Percentiles rank a stretch among this genome's conserved stretches.
Conservation (phyloP, 1,284 basidiomycete genomes). For the Austroboletus novae-zelandiae region DNA sequence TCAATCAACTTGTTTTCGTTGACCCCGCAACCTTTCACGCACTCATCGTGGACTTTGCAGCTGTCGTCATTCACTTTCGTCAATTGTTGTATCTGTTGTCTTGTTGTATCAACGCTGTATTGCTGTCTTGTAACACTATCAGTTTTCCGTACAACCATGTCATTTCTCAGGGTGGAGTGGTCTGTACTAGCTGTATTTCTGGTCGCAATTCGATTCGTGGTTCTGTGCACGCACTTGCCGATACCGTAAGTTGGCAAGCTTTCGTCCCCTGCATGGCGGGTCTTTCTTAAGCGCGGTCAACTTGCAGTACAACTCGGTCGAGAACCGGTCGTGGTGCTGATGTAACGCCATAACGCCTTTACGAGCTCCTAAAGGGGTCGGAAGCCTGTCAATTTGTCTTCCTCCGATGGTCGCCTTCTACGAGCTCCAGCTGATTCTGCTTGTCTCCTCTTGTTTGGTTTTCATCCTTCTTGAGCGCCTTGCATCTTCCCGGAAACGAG, state of each 20-base stretch:
- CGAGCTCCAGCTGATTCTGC: slow-evolving; percentile 48
- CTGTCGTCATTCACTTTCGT: neutral
- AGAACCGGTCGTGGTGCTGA: too few relatives aligned
- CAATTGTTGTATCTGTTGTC: slow-evolving; percentile 17
- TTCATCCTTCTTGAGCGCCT: slow-evolving; percentile 49
- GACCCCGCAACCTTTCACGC: slow-evolving; percentile 6
- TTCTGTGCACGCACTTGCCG: too few relatives aligned
- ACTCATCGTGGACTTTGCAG: slow-evolving; percentile 13
- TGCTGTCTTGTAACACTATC: too few relatives aligned
- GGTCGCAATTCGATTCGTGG: neutral
- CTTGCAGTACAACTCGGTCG: too few relatives aligned
- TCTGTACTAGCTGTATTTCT: neutral
- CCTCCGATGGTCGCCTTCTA: slow-evolving; percentile 43
- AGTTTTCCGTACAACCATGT: neutral
- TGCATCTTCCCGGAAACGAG: slow-evolving; percentile 33
- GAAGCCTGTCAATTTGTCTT: too few relatives aligned
- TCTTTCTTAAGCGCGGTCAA: too few relatives aligned
- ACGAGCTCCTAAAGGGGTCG: too few relatives aligned
- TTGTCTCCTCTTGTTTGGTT: slow-evolving; percentile 43
- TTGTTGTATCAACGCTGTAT: neutral
- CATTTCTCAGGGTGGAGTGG: too few relatives aligned
- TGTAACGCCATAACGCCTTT: too few relatives aligned
- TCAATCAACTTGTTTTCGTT: neutral
- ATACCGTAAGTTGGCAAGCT: too few relatives aligned
- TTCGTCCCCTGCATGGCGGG: too few relatives aligned